Evolutionary conservation across 306 rosid genomes (phyloP).

Genomic region (Gillenia trifoliata): DNA sequence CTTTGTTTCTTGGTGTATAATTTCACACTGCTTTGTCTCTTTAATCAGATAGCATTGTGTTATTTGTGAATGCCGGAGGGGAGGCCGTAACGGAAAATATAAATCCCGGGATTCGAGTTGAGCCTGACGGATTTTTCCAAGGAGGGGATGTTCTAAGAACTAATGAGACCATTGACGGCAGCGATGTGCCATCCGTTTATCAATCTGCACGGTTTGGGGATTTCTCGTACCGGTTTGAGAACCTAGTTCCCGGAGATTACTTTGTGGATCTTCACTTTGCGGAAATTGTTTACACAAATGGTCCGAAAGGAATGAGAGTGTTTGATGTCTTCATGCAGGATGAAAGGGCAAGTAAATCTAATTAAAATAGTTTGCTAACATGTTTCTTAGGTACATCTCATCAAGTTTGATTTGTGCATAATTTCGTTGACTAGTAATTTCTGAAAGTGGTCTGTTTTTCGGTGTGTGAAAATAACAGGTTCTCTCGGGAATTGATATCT

Average conservation of each 20-base stretch:
- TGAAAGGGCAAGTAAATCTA: slow-evolving; percentile 24
- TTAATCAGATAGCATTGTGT: slow-evolving; percentile 8
- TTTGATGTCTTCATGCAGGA: slow-evolving; percentile 24
- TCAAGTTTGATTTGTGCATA: background rate
- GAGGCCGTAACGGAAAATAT: slow-evolving; percentile 1
- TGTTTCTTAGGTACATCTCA: background rate
- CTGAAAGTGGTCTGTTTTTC: background rate
- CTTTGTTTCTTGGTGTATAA: background rate
- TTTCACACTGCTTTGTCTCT: background rate
- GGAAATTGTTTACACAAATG: slow-evolving; percentile 26
- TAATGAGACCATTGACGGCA: slow-evolving; percentile 12
- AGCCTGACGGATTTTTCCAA: slow-evolving; percentile 12
- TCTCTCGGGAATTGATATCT: slow-evolving; percentile 19
- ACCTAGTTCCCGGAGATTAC: slow-evolving; percentile 18
- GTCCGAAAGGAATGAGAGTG: slow-evolving; percentile 27
- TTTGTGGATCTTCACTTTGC: slow-evolving; percentile 23
- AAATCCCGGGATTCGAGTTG: slow-evolving; percentile 3
- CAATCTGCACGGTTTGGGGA: slow-evolving; percentile 27
- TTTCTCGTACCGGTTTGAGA: slow-evolving; percentile 16
- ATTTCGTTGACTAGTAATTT: background rate
- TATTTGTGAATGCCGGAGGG: slow-evolving; percentile 27
- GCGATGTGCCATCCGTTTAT: slow-evolving; percentile 18
- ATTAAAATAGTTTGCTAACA: background rate
- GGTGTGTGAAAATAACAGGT: slow-evolving; percentile 15
- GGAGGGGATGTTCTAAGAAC: slow-evolving; percentile 25